Base-by-base conservation (phyloP, 306 rosid genomes). In the Dryas drummondii region DNA sequence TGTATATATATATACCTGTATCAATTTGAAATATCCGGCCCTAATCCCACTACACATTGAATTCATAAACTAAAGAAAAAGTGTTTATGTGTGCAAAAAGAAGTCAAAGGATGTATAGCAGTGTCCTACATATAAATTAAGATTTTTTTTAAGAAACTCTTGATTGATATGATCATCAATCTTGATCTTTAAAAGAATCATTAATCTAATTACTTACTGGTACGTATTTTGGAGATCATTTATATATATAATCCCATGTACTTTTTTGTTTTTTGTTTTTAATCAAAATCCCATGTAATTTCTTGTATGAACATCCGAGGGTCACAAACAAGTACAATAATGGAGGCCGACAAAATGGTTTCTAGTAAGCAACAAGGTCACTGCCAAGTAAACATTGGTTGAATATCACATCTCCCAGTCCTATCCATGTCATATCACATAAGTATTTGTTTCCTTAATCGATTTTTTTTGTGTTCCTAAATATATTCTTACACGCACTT, bases 361-460 rank as follows among this genome's bases (percentile, higher is more conserved):
- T 72, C 26, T 22, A 32, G 64, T 42, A 3, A 54, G 51, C 51
- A 70, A 54, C 37, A 70, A 41, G 65, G 75, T 45, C 64, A 15
- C 14, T 52, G 46, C 44, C 19, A 48, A 57, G 27, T 45, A 57
- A n/a, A 57, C 22, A 40, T 14, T 22, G 9, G 42, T 19, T 71
- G 54, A 42, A 40, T 26, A 72, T 45, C 67, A 58, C 56, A 72
- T 72, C 76, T 72, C 56, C 67, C 66, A 72, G 17, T 72, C 76
- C 66, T 22, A 72, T 46, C 75, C 56, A 22, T 3, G 76, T 72
- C 67, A 72, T 58, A 45, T 57, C 76, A 72, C 15, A 26, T 37
- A 32, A 32, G 37, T 2, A 32, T 32, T 32, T 32, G 37, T 1
- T 1, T 32, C 37, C 37, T 32, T 32, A 32, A 32, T 32, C 37